Evolutionary conservation across 108 stramenopile genomes (phyloP), one percentile per base, ranked within the genome.

Genomic region (Skeletonema menzelii): DNA sequence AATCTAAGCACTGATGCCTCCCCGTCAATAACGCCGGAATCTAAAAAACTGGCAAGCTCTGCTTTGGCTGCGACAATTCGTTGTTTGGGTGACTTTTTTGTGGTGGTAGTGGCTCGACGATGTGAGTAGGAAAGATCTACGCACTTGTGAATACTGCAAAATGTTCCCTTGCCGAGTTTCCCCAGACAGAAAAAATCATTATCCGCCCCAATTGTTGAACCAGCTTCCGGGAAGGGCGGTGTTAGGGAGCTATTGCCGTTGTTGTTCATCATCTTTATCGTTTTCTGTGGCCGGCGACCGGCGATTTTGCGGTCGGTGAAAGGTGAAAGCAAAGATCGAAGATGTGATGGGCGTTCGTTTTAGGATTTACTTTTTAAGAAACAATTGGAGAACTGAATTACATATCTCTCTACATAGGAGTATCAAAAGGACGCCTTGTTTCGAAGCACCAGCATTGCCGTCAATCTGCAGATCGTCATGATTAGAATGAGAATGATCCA

Each of bases 131-230:
- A 59, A 67, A 95, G 30, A 63, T 88, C 87, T 46, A 91, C 79
- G 71, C 93, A 92, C 56, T 89, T 91, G 86, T 91, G 91, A 66
- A 95, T 92, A 72, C 88, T 86, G 49, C 91, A 90, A 76, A 95
- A 95, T 7, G 93, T 95, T 22, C 93, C 93, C 55, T 85, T 87
- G 7, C 93, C 93, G 14, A 95, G 66, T 44, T 73, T 65, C n/a
- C 91, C 91, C 11, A 95, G 59, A 49, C 84, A 86, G 64, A 95
- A 95, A 70, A 84, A 95, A 46, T 62, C 28, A 12, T 28, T 64
- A 40, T 70, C 75, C 32, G 79, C 85, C 11, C 91, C 91, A 5
- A 92, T 69, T 5, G 61, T 76, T 22, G 84, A 79, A 13, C 92
- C 92, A 8, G 84, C 61, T 19, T 76, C 72, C 31, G 92, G 92